Evolutionary conservation across 306 rosid species (phyloP), one percentile per base, ranked within the genome.

Genomic region (Urtica urens): DNA sequence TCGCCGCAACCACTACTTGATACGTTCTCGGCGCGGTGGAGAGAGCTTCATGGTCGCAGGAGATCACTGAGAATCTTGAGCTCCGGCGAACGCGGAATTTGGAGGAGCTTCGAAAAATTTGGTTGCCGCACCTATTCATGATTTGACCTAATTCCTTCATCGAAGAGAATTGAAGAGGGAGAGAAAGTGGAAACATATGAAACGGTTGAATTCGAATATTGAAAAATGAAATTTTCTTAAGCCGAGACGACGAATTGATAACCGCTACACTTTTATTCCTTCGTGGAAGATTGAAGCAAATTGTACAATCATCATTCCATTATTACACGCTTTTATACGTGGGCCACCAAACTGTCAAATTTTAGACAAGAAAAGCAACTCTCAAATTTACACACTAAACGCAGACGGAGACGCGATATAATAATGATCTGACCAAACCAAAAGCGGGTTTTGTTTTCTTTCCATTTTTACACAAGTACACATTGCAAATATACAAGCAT

Each of bases 1-100:
- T 85, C 7, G 97, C 90, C 63, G 87, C 83, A 63, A 84, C 83
- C 50, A 85, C 94, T n/a, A 92, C 87, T 74, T 85, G 94, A 75
- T 79, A 85, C 25, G 81, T 77, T 72, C 99, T 85, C 66, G 16
- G 80, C 3, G 75, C 87, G 53, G 18, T 70, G 65, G 40, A 45
- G 27, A 22, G 10, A 13, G 22, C 49, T 1, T 46, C 34, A 2
- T 8, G 7, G 40, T 20, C 57, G 20, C 43, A 27, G 12, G 40
- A 6, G 41, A 50, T 18, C 5, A n/a, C 43, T 20, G 53, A 48
- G 19, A 44, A 45, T 10, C 40, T 35, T 35, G 40, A 16, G 11
- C 40, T 66, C 3, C 15, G 24, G 37, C n/a, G 11, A 16, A 34
- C 29, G 17, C 22, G 24, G 17, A 1, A 11, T 22, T 37, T 42